Percentiles rank a stretch among this genome's conserved stretches.
phyloP scores from a whole-genome alignment of 2,329 filamentous ascomycete species.

The Myriangium duriaei region DNA sequence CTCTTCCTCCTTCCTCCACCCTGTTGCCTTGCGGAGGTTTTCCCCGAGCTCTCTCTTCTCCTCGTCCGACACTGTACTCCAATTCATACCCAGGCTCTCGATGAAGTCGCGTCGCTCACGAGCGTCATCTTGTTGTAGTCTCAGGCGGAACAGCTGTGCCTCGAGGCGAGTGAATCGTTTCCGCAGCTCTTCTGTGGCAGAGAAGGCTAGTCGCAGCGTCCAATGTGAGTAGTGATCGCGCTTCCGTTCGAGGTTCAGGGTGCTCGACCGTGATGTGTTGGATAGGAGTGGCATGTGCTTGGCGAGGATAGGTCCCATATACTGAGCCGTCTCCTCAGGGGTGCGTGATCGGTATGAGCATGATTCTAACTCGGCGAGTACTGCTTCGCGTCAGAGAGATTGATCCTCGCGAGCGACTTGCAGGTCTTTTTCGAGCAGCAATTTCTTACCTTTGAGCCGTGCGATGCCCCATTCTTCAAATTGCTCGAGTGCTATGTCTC shows the following conservation, averaged over 20 bases:
- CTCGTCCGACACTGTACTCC: slow-evolving; percentile 67
- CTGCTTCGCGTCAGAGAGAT: slow-evolving; percentile 29
- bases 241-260: slow-evolving; percentile 60
- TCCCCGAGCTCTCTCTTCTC: slow-evolving; percentile 59
- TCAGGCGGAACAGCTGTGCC: slow-evolving; percentile 74
- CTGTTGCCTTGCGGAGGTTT: slow-evolving; percentile 48
- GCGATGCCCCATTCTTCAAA: slow-evolving; percentile 99
- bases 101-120: slow-evolving; percentile 67
- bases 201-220: slow-evolving; percentile 85
- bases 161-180: slow-evolving; percentile 78
- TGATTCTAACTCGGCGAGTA: slow-evolving; percentile 79
- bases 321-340: slow-evolving; percentile 64
- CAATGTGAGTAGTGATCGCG: slow-evolving; percentile 98
- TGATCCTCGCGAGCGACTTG: background rate
- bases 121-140: slow-evolving; percentile 64
- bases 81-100: slow-evolving; percentile 63
- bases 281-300: slow-evolving; percentile 75
- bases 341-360: slow-evolving; percentile 90
- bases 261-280: slow-evolving; percentile 51
- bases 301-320: slow-evolving; percentile 76
- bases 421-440: background rate
- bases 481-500: slow-evolving; percentile 89
- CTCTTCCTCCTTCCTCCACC: slow-evolving; percentile 49
- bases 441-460: slow-evolving; percentile 54
- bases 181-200: slow-evolving; percentile 79